Percentiles rank a stretch among this genome's conserved stretches.
Evolutionary conservation across 139 green algal genomes (phyloP).

Genomic region (Zygnema cylindricum): DNA sequence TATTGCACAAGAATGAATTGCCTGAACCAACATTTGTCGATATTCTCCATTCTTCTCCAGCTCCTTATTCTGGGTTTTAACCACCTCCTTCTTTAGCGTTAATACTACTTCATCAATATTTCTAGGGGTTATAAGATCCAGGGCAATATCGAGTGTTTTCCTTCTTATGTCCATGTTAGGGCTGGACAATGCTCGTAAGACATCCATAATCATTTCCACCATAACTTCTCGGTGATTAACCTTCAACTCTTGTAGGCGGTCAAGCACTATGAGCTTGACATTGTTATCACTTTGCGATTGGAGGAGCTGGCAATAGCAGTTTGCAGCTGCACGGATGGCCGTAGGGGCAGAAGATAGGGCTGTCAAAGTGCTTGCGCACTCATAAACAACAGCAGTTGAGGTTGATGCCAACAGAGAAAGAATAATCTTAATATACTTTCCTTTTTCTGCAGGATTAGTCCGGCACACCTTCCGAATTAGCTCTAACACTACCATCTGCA

Average conservation of each 20-base stretch:
- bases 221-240: slow-evolving; percentile 76
- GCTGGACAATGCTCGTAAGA: slow-evolving; percentile 86
- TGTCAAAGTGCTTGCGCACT: slow-evolving; percentile 91
- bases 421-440: slow-evolving; percentile 99
- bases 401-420: slow-evolving; percentile 86
- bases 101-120: slow-evolving; percentile 92
- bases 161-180: slow-evolving; percentile 94
- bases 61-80: slow-evolving; percentile 91
- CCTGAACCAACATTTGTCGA: slow-evolving; percentile 89
- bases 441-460: slow-evolving; percentile 84
- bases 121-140: slow-evolving; percentile 89
- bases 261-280: slow-evolving; percentile 99
- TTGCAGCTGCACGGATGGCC: slow-evolving; percentile 91
- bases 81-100: slow-evolving; percentile 96
- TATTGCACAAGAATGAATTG: slow-evolving; percentile 92
- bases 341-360: slow-evolving; percentile 91
- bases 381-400: slow-evolving; percentile 91
- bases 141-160: slow-evolving; percentile 93
- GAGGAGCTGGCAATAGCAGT: slow-evolving; percentile 97
- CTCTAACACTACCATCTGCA: slow-evolving; percentile 96
- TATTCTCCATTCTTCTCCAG: slow-evolving; percentile 90
- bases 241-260: slow-evolving; percentile 78
- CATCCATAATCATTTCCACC: slow-evolving; percentile 96
- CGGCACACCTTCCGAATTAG: slow-evolving; percentile 95
- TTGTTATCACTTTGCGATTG: slow-evolving; percentile 98